Evolutionary conservation across 352 stramenopile species (phyloP), one percentile per base, ranked within the genome.

Genomic region (Globisporangium takayamanum): DNA sequence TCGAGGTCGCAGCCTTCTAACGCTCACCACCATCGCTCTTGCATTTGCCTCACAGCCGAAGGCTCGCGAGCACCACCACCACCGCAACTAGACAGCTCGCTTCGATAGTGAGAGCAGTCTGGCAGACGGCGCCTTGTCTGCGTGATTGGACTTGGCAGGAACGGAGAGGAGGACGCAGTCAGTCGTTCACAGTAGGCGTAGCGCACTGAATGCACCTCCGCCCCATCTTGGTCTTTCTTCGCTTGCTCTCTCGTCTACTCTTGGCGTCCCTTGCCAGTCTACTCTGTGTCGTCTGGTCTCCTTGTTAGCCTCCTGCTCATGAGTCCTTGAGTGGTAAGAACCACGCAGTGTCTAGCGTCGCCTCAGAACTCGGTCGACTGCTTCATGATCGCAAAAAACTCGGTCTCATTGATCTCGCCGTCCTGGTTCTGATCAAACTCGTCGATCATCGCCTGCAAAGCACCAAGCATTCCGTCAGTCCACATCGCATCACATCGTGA

Each of bases 341-440:
- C 28, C 28, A 6, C 28, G 28, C 28, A 33, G 28, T 22, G 22
- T 15, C n/a, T 6, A 44, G 18, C 10, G 22, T 52, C 14, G 0
- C 11, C 12, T 63, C 74, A 89, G 49, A 87, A 89, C 58, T 89
- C 78, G 25, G 74, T 88, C 4, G 79, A 90, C 58, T 93, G 79
- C 63, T 92, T 94, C 83, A 94, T 94, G 59, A 92, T 92, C 52
- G 78, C 68, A 50, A 92, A 88, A 63, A 98, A 98, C 68, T 98
- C 92, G 50, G 94, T 78, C 48, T 84, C 66, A 57, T 80, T 84
- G 61, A 98, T 97, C 62, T 92, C 83, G 48, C 91, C 92, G 66
- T 98, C 91, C 59, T 97, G 83, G 63, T 97, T 93, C 50, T 94
- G 76, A 59, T 98, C 92, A 52, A 98, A 98, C 73, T 98, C 91